Evolutionary conservation across 768 basidiomycete genomes (phyloP).

Genomic region (Leucosporidium scottii): DNA sequence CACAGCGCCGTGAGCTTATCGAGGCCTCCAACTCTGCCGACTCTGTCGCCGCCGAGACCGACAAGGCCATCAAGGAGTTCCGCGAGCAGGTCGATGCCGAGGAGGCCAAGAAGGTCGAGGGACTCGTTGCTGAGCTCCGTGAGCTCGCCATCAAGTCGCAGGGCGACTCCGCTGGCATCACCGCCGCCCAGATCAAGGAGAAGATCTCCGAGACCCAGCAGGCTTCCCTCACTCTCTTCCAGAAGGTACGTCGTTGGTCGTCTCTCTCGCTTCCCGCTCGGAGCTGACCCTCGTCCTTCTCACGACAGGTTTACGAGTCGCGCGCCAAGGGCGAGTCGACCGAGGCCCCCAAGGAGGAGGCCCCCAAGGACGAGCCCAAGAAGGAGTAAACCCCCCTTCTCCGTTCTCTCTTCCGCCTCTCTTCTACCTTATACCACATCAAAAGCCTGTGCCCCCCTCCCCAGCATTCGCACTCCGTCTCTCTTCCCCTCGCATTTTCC

Average conservation of each 20-base stretch:
- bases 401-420: too few species aligned
- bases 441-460: too few species aligned
- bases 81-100: conserved; percentile 87
- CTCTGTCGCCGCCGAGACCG: conserved; percentile 85
- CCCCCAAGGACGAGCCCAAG: conserved; percentile 2
- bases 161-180: conserved; percentile 69
- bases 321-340: neutral
- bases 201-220: conserved; percentile 91
- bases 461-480: too few species aligned
- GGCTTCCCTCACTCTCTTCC: conserved; percentile 92
- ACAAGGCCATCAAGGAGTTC: conserved; percentile 98
- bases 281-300: conserved; percentile 6
- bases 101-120: conserved; percentile 90
- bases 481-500: too few species aligned
- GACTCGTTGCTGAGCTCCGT: conserved; percentile 76
- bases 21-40: conserved; percentile 97
- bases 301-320: conserved; percentile 8
- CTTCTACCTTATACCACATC: too few species aligned
- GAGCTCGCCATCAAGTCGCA: conserved; percentile 86
- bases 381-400: neutral
- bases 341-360: neutral
- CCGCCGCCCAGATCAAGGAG: conserved; percentile 78
- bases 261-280: neutral
- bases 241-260: conserved; percentile 41
- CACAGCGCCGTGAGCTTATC: conserved; percentile 64